Base-by-base conservation (phyloP, 2,329 filamentous ascomycete species). In the Exophiala alcalophila region DNA sequence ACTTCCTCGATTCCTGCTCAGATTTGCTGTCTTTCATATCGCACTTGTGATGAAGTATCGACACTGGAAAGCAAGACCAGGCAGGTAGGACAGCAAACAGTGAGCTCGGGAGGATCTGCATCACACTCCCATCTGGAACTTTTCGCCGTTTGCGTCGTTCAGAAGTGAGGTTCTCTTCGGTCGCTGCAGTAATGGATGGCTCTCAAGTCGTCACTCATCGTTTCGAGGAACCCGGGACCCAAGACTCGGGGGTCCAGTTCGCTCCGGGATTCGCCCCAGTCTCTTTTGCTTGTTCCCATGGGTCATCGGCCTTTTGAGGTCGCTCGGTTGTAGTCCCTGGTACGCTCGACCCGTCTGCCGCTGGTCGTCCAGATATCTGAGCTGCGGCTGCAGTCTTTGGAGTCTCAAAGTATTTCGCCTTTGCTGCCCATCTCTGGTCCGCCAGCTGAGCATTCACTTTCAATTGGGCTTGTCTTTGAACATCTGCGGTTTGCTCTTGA, bases 381-480 rank as follows among this genome's bases (percentile, higher is more conserved):
- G 29, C 14, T 33, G 38, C 38, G 12, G 27, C 33, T 9, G 44
- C 18, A 12, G 65, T 67, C 28, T 70, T 64, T 1, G 77, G 78
- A 39, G 68, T 68, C 56, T 82, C 78, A 25, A 83, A 69, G 45
- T 70, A 76, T 3, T 74, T 78, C 1, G 77, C 71, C 52, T 79
- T 74, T 34, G 70, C 71, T 6, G 72, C 77, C 79, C 79, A 83
- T 50, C 77, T 66, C 49, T 75, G 74, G 57, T 83, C 79, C 26
- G 80, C 80, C 29, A 74, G 63, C 32, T 68, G 71, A 2, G 78
- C 80, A 15, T 82, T 70, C 36, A 75, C 57, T 58, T 80, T 81
- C 56, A 83, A 73, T 44, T 70, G 70, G n/a, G 66, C 63, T 58
- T 78, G 78, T 19, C 80, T 69, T 23, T 70, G 53, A 31, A 80